Percentiles rank a stretch among this genome's conserved stretches.
Conservation (phyloP, 345 rosid species). For the Bruguiera parviflora region DNA sequence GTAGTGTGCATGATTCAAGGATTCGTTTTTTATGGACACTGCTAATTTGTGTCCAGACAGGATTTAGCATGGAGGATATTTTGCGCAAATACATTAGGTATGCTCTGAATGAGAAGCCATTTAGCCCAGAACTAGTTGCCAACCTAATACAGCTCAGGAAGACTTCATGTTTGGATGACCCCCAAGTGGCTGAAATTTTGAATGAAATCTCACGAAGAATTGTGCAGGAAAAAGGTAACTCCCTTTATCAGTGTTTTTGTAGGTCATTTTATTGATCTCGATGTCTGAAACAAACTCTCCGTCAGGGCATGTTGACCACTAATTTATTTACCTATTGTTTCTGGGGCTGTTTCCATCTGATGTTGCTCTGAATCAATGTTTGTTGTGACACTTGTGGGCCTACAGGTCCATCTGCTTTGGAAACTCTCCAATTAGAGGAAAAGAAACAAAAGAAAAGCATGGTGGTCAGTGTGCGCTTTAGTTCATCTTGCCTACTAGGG, state of each 20-base stretch:
- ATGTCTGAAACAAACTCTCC: too few relatives aligned
- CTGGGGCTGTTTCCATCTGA: too few relatives aligned
- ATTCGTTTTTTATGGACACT: constrained; percentile 34
- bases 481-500: too few relatives aligned
- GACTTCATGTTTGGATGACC: constrained; percentile 67
- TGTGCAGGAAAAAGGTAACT: constrained; percentile 74
- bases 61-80: constrained; percentile 79
- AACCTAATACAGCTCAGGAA: constrained; percentile 66
- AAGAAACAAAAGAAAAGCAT: too few relatives aligned
- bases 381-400: too few relatives aligned
- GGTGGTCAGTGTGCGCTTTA: too few relatives aligned
- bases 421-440: too few relatives aligned
- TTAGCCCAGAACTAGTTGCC: constrained; percentile 66
- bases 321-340: too few relatives aligned
- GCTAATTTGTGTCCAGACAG: constrained; percentile 71
- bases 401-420: too few relatives aligned
- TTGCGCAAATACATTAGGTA: constrained; percentile 84
- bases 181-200: constrained; percentile 65
- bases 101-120: constrained; percentile 87
- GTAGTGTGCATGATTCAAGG: not conserved
- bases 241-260: not conserved
- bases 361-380: too few relatives aligned
- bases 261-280: not conserved
- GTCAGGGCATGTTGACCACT: not conserved
- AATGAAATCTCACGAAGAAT: constrained; percentile 81